Percentiles rank a stretch among this genome's conserved stretches.
Evolutionary conservation across 1,284 basidiomycete genomes (phyloP).

Genomic region (Athelia psychrophila): DNA sequence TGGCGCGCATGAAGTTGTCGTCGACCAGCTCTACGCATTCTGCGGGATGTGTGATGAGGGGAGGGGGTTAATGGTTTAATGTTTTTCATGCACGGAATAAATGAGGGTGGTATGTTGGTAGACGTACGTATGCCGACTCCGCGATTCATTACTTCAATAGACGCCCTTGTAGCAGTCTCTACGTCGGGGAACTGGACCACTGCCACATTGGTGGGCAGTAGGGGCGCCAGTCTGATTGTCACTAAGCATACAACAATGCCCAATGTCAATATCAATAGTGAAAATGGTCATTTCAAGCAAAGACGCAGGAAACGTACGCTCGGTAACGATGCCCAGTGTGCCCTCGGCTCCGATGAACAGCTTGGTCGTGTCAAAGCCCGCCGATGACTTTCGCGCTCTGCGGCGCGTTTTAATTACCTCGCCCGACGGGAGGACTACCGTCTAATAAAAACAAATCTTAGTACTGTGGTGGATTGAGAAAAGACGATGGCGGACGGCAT

Average conservation of each 20-base stretch:
- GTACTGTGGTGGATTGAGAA: slow-evolving; percentile 2
- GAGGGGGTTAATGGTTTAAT: neutral
- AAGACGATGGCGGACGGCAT: slow-evolving; percentile 52
- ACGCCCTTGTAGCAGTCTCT: slow-evolving; percentile 68
- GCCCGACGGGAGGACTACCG: slow-evolving; percentile 86
- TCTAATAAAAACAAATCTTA: slow-evolving; percentile 44
- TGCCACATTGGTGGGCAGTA: slow-evolving; percentile 75
- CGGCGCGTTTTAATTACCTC: slow-evolving; percentile 92
- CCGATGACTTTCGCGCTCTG: slow-evolving; percentile 85
- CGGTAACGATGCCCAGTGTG: slow-evolving; percentile 90
- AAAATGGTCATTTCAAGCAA: neutral
- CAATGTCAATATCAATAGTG: slow-evolving; percentile 10
- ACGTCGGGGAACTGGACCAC: slow-evolving; percentile 69
- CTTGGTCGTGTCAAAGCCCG: slow-evolving; percentile 90
- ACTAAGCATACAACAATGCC: slow-evolving; percentile 45
- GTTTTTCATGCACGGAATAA: neutral
- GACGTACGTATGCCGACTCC: slow-evolving; percentile 66
- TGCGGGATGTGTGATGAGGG: slow-evolving; percentile 18
- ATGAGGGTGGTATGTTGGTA: slow-evolving; percentile 1
- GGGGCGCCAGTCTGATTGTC: slow-evolving; percentile 78
- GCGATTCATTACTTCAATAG: slow-evolving; percentile 72
- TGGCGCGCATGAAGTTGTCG: slow-evolving; percentile 65
- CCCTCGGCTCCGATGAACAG: slow-evolving; percentile 95
- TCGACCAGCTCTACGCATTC: slow-evolving; percentile 83
- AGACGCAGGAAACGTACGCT: slow-evolving; percentile 68